These are phyloP conservation scores for Cucurbita ficifolia DNA, from an alignment of 306 rosid genomes.

Conservation along the genomic window DNA sequence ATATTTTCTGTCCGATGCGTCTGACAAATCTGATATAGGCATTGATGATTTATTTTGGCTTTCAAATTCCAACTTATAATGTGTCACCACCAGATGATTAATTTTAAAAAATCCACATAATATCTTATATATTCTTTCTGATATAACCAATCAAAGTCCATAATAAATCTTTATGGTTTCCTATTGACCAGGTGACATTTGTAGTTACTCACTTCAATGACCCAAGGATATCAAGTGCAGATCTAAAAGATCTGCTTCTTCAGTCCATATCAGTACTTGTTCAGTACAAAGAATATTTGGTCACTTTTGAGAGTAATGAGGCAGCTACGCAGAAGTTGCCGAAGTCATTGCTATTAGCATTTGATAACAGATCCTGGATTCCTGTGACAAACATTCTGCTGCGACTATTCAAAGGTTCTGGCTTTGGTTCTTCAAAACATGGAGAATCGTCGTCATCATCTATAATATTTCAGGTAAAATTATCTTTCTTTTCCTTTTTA, in stretches of 20 bases:
- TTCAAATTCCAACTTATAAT: neutral
- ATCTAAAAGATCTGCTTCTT: slow-evolving; percentile 89
- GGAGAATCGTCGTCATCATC: slow-evolving; percentile 90
- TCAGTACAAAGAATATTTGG: slow-evolving; percentile 77
- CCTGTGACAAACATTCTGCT: slow-evolving; percentile 80
- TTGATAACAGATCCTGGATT: slow-evolving; percentile 96
- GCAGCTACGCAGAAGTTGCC: slow-evolving; percentile 80
- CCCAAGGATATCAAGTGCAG: slow-evolving; percentile 89
- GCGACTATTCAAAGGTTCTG: slow-evolving; percentile 86
- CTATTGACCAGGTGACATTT: slow-evolving; percentile 65
- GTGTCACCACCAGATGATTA: neutral
- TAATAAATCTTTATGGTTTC: slow-evolving; percentile 1
- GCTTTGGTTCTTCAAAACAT: slow-evolving; percentile 73
- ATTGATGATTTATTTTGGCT: neutral
- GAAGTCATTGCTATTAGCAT: slow-evolving; percentile 66
- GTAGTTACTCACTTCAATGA: slow-evolving; percentile 88
- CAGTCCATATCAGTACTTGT: slow-evolving; percentile 86
- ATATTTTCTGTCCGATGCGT: neutral
- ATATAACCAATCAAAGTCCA: neutral
- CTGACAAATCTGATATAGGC: neutral
- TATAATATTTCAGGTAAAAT: slow-evolving; percentile 58
- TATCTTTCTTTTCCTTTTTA: neutral
- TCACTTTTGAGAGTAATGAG: slow-evolving; percentile 72
- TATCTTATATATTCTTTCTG: neutral
- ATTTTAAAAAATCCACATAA: no score